A percentile compares a stretch with the other conserved stretches of the same genome.
phyloP scores from a whole-genome alignment of 192 early-diverging fungal genomes.

The Backusella sp. region DNA sequence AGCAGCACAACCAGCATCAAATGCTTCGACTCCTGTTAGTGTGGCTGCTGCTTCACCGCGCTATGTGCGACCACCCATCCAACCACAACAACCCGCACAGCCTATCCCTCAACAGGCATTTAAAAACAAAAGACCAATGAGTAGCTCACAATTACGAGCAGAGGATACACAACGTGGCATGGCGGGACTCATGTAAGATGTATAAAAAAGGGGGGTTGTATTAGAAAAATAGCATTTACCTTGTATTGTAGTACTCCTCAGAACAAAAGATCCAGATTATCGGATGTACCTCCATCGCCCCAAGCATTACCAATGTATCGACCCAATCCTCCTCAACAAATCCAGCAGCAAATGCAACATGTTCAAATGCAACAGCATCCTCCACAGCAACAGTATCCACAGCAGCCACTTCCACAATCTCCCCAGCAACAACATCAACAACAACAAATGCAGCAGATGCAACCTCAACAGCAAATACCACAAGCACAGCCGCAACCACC shows the following conservation, averaged over 20 bases:
- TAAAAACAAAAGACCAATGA: conserved; percentile 5
- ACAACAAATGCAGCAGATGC: background rate
- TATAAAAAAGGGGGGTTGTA: background rate
- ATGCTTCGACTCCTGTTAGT: background rate
- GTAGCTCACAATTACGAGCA: conserved; percentile 16
- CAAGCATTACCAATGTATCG: conserved; percentile 6
- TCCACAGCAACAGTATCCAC: conserved; percentile 1
- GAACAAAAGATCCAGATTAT: conserved; percentile 7
- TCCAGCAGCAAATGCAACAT: background rate
- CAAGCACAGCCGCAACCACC: background rate
- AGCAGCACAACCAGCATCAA: background rate
- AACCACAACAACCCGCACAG: background rate
- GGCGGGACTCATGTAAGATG: conserved; percentile 14
- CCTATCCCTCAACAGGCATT: background rate
- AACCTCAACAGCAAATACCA: background rate
- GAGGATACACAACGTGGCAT: conserved; percentile 12
- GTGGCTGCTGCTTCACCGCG: background rate
- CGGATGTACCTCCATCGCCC: conserved; percentile 7
- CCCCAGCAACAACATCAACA: background rate
- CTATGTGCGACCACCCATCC: background rate
- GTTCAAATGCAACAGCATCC: background rate
- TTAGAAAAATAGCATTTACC: background rate
- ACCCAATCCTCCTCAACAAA: background rate
- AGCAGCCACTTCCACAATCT: background rate
- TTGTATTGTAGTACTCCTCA: conserved; percentile 8